phyloP scores from a whole-genome alignment of 192 early-diverging fungal genomes.

The Linnemannia hyalina region DNA sequence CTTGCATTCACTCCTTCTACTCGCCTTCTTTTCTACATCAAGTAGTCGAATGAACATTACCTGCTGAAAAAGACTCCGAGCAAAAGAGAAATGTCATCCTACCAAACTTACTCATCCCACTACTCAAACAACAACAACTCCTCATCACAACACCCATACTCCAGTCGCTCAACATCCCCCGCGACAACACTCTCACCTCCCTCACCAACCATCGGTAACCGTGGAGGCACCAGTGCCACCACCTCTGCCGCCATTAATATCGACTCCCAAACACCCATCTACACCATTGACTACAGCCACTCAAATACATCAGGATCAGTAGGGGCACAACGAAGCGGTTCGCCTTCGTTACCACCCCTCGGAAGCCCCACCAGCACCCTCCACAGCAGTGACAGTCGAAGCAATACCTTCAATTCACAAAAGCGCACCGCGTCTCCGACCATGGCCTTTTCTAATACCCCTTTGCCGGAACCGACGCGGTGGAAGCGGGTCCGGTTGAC shows the following conservation, averaged over 20 bases:
- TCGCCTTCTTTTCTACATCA: background rate
- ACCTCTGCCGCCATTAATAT: background rate
- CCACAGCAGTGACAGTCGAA: background rate
- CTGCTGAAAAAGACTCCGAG: background rate
- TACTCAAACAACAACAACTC: background rate
- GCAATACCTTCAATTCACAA: background rate
- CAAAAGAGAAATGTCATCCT: slow-evolving; percentile 30
- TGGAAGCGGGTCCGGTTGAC: slow-evolving; percentile 40
- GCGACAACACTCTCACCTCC: background rate
- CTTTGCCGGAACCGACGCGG: background rate
- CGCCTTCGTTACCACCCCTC: slow-evolving; percentile 1
- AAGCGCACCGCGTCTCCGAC: slow-evolving; percentile 1
- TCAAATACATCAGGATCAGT: background rate
- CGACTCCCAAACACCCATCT: slow-evolving; percentile 3
- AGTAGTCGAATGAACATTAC: background rate
- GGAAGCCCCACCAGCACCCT: slow-evolving; percentile 27
- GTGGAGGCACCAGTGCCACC: background rate
- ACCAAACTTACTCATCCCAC: slow-evolving; percentile 34
- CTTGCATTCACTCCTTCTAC: background rate
- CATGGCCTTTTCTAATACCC: slow-evolving; percentile 18
- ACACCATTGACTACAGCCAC: slow-evolving; percentile 11
- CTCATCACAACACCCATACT: background rate
- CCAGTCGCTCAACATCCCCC: background rate
- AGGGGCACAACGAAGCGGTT: background rate
- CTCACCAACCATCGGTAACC: background rate